Conservation (phyloP, 495 filamentous ascomycete genomes). For the Darksidea phi region DNA sequence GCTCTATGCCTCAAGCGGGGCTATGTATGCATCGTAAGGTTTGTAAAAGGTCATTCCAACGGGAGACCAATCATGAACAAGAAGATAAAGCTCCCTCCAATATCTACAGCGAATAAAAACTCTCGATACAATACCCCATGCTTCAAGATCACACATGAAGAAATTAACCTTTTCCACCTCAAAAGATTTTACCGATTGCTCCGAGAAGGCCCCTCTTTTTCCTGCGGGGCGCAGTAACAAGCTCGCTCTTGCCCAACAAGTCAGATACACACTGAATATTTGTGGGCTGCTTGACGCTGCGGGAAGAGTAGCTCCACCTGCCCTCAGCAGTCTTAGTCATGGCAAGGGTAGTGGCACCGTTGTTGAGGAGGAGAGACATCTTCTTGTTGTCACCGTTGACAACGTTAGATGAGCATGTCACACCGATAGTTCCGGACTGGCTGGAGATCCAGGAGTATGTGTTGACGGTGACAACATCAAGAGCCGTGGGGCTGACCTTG, state of each 20-base stretch:
- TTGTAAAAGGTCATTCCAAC: too few species aligned
- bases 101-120: too few species aligned
- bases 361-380: conserved; percentile 19
- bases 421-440: conserved; percentile 30
- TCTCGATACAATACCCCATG: not conserved
- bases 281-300: conserved; percentile 25
- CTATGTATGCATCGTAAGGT: too few species aligned
- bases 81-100: too few species aligned
- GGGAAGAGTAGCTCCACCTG: conserved; percentile 17
- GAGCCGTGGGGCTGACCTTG: conserved; percentile 12
- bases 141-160: not conserved
- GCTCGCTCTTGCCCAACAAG: not conserved
- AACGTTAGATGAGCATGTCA: conserved; percentile 29
- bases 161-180: not conserved
- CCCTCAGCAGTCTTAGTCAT: conserved; percentile 19
- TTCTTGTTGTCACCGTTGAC: conserved; percentile 20
- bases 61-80: too few species aligned
- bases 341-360: conserved; percentile 13
- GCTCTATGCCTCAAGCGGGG: too few species aligned
- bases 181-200: not conserved
- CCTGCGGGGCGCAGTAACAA: conserved; percentile 9
- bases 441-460: conserved; percentile 18
- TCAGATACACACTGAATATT: conserved; percentile 19
- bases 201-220: conserved; percentile 9
- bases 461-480: conserved; percentile 22